Evolutionary conservation across 257 asterid genomes (phyloP).

Genomic region (Henckelia pumila): DNA sequence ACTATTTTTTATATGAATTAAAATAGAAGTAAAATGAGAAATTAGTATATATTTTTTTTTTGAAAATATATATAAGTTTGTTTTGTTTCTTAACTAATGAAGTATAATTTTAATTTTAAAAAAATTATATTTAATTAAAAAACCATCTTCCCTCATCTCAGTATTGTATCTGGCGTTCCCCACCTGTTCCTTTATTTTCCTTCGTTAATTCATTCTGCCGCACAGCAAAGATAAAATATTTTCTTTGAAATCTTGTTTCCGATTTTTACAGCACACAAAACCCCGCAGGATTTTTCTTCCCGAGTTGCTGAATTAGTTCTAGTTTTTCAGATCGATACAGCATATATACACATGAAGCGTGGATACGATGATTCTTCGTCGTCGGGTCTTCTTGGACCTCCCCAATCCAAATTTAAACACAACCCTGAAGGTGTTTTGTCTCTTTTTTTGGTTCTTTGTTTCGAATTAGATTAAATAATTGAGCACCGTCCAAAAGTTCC

Average conservation of each 20-base stretch:
- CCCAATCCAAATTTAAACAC: conserved; percentile 69
- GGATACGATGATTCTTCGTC: conserved; percentile 74
- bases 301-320: not conserved
- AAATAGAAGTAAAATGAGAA: no score
- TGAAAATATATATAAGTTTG: no score
- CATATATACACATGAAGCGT: conserved; percentile 58
- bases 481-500: not conserved
- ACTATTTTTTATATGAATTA: no score
- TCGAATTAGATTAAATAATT: not conserved
- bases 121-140: no score
- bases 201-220: conserved; percentile 12
- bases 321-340: conserved; percentile 21
- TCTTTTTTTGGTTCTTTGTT: not conserved
- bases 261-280: conserved; percentile 1
- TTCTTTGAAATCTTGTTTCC: not conserved
- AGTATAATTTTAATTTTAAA: no score
- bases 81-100: no score
- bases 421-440: conserved; percentile 59
- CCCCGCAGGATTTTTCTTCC: not conserved
- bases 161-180: not conserved
- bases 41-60: no score
- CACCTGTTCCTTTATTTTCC: not conserved
- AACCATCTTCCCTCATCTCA: no score
- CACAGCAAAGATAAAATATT: conserved; percentile 1
- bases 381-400: conserved; percentile 65